A percentile compares a stretch with the other conserved stretches of the same genome.
Evolutionary conservation across 2,329 filamentous ascomycete species (phyloP).

Genomic region (Ilyonectria robusta): DNA sequence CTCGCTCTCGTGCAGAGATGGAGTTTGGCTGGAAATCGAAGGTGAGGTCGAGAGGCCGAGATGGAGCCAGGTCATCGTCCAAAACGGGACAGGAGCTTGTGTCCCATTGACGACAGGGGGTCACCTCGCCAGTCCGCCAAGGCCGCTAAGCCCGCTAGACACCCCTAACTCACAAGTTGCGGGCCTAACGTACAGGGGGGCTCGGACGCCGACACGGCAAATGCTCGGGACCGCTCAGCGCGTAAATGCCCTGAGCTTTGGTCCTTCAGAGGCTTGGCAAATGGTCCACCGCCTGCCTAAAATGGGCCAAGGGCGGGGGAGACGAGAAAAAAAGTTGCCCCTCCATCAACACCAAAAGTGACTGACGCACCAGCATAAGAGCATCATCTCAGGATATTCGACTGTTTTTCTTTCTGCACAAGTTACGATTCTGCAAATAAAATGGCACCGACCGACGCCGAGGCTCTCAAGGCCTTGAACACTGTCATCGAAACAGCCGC

Average conservation of each 20-base stretch:
- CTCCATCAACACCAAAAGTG: conserved; percentile 46
- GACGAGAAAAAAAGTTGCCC: conserved; percentile 38
- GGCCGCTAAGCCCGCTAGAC: not conserved
- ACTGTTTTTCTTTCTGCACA: not conserved
- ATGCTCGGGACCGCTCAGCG: not conserved
- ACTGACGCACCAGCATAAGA: not conserved
- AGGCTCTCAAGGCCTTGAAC: conserved; percentile 56
- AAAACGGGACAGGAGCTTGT: conserved; percentile 28
- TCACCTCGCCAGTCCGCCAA: not conserved
- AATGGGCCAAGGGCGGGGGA: conserved; percentile 31
- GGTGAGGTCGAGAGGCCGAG: conserved; percentile 10
- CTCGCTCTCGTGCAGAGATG: conserved; percentile 24
- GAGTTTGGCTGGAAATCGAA: not conserved
- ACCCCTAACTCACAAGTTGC: not conserved
- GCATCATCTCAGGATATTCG: conserved; percentile 8
- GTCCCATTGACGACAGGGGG: conserved; percentile 20
- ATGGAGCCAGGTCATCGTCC: conserved; percentile 33
- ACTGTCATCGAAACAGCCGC: conserved; percentile 55
- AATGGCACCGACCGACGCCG: conserved; percentile 46
- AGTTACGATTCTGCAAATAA: no score
- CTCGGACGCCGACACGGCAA: not conserved
- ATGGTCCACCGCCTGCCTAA: conserved; percentile 32
- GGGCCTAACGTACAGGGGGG: not conserved
- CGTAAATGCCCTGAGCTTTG: not conserved
- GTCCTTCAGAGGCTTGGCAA: not conserved